These are phyloP conservation scores for Lactifluus pinguis DNA, from an alignment of 768 basidiomycete species.

Conservation along the genomic window DNA sequence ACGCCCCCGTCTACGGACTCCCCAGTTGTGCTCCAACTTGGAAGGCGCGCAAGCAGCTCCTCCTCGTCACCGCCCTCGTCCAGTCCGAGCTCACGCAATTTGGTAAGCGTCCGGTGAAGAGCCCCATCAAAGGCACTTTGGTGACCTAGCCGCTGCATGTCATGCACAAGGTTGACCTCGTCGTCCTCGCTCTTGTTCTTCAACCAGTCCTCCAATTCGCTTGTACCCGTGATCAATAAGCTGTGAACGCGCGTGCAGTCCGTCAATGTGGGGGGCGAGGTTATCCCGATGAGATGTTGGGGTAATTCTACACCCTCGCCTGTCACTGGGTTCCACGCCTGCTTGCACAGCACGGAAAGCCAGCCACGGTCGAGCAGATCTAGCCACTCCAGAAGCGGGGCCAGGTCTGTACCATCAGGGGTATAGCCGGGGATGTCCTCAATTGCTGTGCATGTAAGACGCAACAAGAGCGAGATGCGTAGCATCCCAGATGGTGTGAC, in stretches of 20 bases:
- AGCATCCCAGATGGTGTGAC: conserved; percentile 60
- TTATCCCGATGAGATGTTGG: conserved; percentile 31
- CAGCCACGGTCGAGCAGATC: conserved; percentile 71
- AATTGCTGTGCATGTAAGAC: conserved; percentile 60
- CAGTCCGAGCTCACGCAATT: conserved; percentile 34
- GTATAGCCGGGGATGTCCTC: conserved; percentile 53
- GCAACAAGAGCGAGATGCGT: conserved; percentile 58
- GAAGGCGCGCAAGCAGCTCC: conserved; percentile 4
- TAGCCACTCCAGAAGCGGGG: conserved; percentile 53
- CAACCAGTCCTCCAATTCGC: conserved; percentile 64
- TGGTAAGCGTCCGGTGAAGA: conserved; percentile 52
- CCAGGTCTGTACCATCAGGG: conserved; percentile 36
- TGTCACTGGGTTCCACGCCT: conserved; percentile 54
- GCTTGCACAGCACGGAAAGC: conserved; percentile 52
- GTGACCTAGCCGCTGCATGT: conserved; percentile 43
- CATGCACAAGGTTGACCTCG: conserved; percentile 25
- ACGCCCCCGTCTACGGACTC: background rate
- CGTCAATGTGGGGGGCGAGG: conserved; percentile 51
- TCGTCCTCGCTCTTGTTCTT: conserved; percentile 23
- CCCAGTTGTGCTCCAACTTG: background rate
- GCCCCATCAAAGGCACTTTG: conserved; percentile 57
- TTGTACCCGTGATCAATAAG: conserved; percentile 50
- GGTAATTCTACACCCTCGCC: conserved; percentile 35
- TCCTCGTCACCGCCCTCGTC: conserved; percentile 4
- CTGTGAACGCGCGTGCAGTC: conserved; percentile 65